Base-by-base conservation (phyloP, 306 rosid genomes). In the Glycyrrhiza uralensis region DNA sequence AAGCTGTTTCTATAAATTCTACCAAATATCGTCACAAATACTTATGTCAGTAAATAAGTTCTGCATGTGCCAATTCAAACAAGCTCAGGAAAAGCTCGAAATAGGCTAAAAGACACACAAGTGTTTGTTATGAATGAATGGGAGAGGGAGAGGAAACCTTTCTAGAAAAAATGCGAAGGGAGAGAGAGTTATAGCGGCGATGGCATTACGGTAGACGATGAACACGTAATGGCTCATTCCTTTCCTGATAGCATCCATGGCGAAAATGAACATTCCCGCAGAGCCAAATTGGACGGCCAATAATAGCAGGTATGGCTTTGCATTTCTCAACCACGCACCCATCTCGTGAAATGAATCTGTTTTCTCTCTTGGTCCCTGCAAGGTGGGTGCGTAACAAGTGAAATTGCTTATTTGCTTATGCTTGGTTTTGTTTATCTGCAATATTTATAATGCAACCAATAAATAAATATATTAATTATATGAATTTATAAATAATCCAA, bases 221-320 rank as follows among this genome's bases (percentile, higher is more conserved):
- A 79, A 79, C 0, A 83, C 82, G 4, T 65, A 79, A 20, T 71
- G 87, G 29, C 87, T 83, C 87, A 83, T 83, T 0, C 98, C 97
- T 1, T 85, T 88, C 49, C 77, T 77, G 14, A 94, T 82, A 11
- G 91, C 91, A 24, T 87, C 82, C 87, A 57, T 83, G 20, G 79
- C 63, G 1, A 79, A 45, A 17, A 79, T 60, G 65, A 75, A 76
- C 97, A 91, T 91, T 0, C 96, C 97, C 0, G 96, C 97, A 1
- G 89, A 91, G 0, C 97, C 98, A 18, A 94, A 94, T 66, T 91
- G 96, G 45, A 91, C 83, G 0, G 79, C 89, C 32, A 86, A 29
- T 72, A 86, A 82, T 6, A 88, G 85, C 75, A 89, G 71, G 77
- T 91, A 91, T 4, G 96, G 96, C 72, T 76, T 91, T 44, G 80